Evolutionary conservation across 2,329 filamentous ascomycete species (phyloP), one percentile per base, ranked within the genome.

Genomic region (Penicillium sp.): DNA sequence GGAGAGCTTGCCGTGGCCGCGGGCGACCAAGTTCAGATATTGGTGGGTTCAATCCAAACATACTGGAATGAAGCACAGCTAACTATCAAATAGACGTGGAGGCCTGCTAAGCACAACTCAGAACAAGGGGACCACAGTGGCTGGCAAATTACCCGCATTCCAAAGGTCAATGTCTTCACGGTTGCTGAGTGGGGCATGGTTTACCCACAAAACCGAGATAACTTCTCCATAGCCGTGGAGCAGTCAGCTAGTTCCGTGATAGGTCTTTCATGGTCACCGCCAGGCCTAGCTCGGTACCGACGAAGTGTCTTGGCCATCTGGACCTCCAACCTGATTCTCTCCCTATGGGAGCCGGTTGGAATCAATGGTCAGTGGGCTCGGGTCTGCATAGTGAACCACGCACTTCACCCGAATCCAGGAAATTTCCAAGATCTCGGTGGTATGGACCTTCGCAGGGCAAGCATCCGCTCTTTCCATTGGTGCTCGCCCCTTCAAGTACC

Each of bases 171-270:
- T 59, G 66, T 76, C 51, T 86, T 85, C 66, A 80, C 79, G 1
- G 65, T 71, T 11, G 68, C 73, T 6, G 84, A 86, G 64, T 79
- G 77, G 75, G 69, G 75, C 0, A 60, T 59, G n/a, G 76, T 78
- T 49, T 67, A 77, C 11, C 78, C 81, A 9, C 74, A 79, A 15
- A 72, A 75, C 12, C 74, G 79, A 27, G 63, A 73, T 14, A 70
- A 75, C 18, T 83, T 81, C 63, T 85, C 83, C 0, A 65, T 85
- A 23, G 84, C 82, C 2, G 82, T 84, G 58, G 84, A 87, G 63
- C 79, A 84, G 50, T 85, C 83, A 0, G 64, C 72, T 2, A 81
- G 81, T 56, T 73, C 73, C 41, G 78, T 82, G 2, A 68, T 76
- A n/a, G 71, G 71, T 2, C 63, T 85, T 22, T 71, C 76, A 8